Conservation (phyloP, 1,284 basidiomycete species). For the Ustilago xerochloae region DNA sequence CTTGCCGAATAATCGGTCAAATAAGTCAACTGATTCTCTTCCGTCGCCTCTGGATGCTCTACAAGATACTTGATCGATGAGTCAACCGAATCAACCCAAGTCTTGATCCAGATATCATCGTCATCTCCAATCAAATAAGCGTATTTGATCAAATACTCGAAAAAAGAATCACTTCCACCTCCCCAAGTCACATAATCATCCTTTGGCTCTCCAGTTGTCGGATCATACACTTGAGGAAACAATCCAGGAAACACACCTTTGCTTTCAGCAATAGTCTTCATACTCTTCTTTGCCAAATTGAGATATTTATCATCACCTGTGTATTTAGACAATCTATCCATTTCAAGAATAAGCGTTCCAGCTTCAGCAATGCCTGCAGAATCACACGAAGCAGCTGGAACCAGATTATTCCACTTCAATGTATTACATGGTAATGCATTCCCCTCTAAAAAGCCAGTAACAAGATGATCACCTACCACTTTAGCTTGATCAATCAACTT, state of each 20-base stretch:
- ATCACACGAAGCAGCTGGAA: slow-evolving; percentile 14
- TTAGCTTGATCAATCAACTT: slow-evolving; percentile 57
- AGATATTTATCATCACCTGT: slow-evolving; percentile 52
- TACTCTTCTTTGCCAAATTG: slow-evolving; percentile 38
- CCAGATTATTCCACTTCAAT: slow-evolving; percentile 52
- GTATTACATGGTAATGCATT: slow-evolving; percentile 59
- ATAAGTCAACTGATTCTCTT: slow-evolving; percentile 35
- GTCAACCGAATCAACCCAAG: slow-evolving; percentile 53
- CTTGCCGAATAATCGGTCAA: slow-evolving; percentile 49
- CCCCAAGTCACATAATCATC: slow-evolving; percentile 60
- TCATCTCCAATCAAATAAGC: slow-evolving; percentile 50
- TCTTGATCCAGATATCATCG: slow-evolving; percentile 39
- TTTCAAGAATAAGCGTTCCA: slow-evolving; percentile 59
- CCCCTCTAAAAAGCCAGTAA: slow-evolving; percentile 52
- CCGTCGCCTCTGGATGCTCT: slow-evolving; percentile 36
- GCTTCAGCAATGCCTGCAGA: slow-evolving; percentile 53
- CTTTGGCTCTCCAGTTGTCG: slow-evolving; percentile 9
- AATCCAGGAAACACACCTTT: slow-evolving; percentile 50
- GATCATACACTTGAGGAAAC: slow-evolving; percentile 36
- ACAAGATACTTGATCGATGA: slow-evolving; percentile 51
- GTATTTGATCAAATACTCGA: slow-evolving; percentile 62
- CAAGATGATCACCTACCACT: slow-evolving; percentile 51
- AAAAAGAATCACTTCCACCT: slow-evolving; percentile 61
- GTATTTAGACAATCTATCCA: slow-evolving; percentile 54
- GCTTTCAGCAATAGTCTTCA: slow-evolving; percentile 51